phyloP scores from a whole-genome alignment of 2,329 filamentous ascomycete genomes.

The Penicillium sp. region DNA sequence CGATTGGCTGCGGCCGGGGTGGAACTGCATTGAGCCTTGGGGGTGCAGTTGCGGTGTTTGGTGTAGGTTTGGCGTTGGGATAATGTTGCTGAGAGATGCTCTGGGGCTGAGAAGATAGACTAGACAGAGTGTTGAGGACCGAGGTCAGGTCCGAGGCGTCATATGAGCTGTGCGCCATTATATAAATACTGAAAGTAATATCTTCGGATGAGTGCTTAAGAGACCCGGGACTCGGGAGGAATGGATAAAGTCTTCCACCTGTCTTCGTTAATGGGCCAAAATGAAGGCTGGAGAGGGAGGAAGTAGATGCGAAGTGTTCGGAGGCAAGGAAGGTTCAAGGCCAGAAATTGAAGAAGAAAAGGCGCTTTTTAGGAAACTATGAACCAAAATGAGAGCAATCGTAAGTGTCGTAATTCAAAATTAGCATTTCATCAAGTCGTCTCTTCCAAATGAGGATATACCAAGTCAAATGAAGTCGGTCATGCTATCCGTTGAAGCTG shows the following conservation, averaged over 20 bases:
- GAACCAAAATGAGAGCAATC: no score
- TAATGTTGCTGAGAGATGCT: constrained; percentile 2
- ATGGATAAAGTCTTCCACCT: neutral
- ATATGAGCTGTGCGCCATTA: constrained; percentile 24
- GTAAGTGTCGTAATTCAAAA: neutral
- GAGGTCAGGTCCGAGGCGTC: constrained; percentile 39
- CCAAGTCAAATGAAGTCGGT: neutral
- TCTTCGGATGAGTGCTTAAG: neutral
- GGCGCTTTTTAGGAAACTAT: no score
- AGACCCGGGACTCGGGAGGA: neutral
- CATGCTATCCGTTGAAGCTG: constrained; percentile 7
- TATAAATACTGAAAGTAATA: neutral
- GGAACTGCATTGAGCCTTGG: neutral
- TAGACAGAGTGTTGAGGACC: constrained; percentile 42
- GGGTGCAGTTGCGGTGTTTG: constrained; percentile 1
- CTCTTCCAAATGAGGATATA: neutral
- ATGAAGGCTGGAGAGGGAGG: neutral
- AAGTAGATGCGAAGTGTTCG: neutral
- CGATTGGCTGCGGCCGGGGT: constrained; percentile 3
- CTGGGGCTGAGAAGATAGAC: constrained; percentile 30
- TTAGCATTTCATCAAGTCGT: neutral
- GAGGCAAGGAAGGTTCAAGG: neutral
- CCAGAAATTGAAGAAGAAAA: neutral
- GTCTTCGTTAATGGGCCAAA: neutral
- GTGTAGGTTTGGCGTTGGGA: constrained; percentile 7